phyloP scores from a whole-genome alignment of 148 eudicot genomes.

The Nepenthes mirabilis region DNA sequence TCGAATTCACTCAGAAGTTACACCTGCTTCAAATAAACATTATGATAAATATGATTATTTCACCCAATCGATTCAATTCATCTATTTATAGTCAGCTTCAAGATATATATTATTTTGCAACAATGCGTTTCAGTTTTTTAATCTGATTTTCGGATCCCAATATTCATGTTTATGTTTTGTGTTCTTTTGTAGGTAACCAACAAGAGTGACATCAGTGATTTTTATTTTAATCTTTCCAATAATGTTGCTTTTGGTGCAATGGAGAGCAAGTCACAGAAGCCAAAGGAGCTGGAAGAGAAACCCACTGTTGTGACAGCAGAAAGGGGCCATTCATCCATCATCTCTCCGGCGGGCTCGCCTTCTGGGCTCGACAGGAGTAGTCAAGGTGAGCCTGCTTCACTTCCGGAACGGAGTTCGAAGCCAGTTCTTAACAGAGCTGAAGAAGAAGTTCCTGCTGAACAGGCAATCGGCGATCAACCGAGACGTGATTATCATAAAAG shows the following conservation, averaged over 20 bases:
- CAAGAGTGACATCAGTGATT: slow-evolving; percentile 69
- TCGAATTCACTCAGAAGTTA: too few relatives aligned
- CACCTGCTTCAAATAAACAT: too few relatives aligned
- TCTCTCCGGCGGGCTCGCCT: slow-evolving; percentile 13
- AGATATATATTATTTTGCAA: background rate
- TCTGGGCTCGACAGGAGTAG: slow-evolving; percentile 9
- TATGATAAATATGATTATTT: too few relatives aligned
- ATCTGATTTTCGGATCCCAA: background rate
- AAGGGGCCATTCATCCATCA: slow-evolving; percentile 14
- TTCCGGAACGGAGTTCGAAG: slow-evolving; percentile 13
- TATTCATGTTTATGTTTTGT: background rate
- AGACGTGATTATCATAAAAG: slow-evolving; percentile 66
- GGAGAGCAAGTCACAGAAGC: slow-evolving; percentile 20
- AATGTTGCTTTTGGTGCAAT: slow-evolving; percentile 75
- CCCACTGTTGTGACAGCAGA: slow-evolving; percentile 10
- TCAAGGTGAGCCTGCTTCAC: slow-evolving; percentile 18
- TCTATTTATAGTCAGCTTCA: too few relatives aligned
- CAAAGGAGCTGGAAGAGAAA: slow-evolving; percentile 18
- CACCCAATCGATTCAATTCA: too few relatives aligned
- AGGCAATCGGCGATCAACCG: slow-evolving; percentile 22
- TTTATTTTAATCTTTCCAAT: slow-evolving; percentile 72
- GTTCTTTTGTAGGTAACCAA: slow-evolving; percentile 62
- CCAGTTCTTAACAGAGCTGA: slow-evolving; percentile 10
- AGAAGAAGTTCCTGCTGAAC: slow-evolving; percentile 15
- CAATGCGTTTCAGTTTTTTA: background rate